A percentile compares a stretch with the other conserved stretches of the same genome.
Conservation (phyloP, 1,139 yeast genomes). For the Kodamaea ohmeri region DNA sequence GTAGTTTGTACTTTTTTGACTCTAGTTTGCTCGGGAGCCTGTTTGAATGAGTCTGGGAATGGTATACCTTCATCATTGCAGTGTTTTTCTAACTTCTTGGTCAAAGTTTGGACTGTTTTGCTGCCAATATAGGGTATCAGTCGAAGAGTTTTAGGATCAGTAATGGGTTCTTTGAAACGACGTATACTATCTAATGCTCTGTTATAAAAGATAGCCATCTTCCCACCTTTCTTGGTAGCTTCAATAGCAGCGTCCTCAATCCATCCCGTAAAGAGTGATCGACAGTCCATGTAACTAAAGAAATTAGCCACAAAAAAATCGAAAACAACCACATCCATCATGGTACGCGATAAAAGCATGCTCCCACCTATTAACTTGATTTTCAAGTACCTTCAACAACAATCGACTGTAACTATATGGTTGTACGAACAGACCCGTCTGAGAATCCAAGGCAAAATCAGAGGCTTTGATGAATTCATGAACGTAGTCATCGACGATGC, state of each 20-base stretch:
- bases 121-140: slow-evolving; percentile 60
- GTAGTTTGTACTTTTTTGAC: slow-evolving; percentile 8
- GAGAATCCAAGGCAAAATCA: slow-evolving; percentile 78
- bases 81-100: slow-evolving; percentile 38
- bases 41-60: slow-evolving; percentile 38
- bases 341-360: slow-evolving; percentile 37
- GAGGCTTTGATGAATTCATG: slow-evolving; percentile 98
- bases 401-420: slow-evolving; percentile 79
- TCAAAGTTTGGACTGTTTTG: slow-evolving; percentile 51
- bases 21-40: slow-evolving; percentile 11
- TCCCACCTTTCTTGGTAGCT: slow-evolving; percentile 38
- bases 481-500: slow-evolving; percentile 93
- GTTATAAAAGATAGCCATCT: slow-evolving; percentile 43
- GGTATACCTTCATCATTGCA: slow-evolving; percentile 43
- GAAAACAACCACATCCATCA: slow-evolving; percentile 1
- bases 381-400: slow-evolving; percentile 83
- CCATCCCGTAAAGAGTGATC: slow-evolving; percentile 49
- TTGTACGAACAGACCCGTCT: slow-evolving; percentile 77
- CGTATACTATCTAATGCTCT: slow-evolving; percentile 49
- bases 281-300: slow-evolving; percentile 25
- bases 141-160: slow-evolving; percentile 50
- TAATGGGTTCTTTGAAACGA: slow-evolving; percentile 39
- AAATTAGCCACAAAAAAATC: slow-evolving; percentile 3
- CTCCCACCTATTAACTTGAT: slow-evolving; percentile 91
- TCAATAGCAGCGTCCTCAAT: slow-evolving; percentile 47